phyloP scores from a whole-genome alignment of 1,284 basidiomycete species.

The Papiliotrema laurentii region DNA sequence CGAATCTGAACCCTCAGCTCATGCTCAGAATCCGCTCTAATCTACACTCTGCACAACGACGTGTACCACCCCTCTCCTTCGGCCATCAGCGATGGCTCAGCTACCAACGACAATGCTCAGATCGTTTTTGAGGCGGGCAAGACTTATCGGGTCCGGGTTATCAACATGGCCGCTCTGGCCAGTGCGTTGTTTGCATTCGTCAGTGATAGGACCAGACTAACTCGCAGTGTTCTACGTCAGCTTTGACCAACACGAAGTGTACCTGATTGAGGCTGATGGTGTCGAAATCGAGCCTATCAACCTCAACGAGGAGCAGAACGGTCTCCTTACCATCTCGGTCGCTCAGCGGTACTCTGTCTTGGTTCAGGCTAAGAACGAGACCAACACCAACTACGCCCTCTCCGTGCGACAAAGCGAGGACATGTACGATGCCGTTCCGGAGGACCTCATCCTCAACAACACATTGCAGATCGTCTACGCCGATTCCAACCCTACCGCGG shows the following conservation, averaged over 20 bases:
- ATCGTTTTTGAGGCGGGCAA: slow-evolving; percentile 74
- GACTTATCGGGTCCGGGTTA: slow-evolving; percentile 64
- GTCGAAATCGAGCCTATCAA: slow-evolving; percentile 70
- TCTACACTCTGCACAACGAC: slow-evolving; percentile 73
- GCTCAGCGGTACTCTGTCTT: slow-evolving; percentile 94
- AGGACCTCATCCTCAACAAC: slow-evolving; percentile 66
- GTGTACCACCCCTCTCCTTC: slow-evolving; percentile 57
- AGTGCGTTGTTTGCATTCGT: slow-evolving; percentile 21
- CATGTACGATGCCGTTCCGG: slow-evolving; percentile 72
- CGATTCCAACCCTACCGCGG: slow-evolving; percentile 27
- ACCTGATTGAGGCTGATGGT: slow-evolving; percentile 82
- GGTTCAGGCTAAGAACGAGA: slow-evolving; percentile 82
- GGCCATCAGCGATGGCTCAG: slow-evolving; percentile 53
- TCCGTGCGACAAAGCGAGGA: slow-evolving; percentile 78
- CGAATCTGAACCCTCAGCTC: neutral
- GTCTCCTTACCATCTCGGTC: slow-evolving; percentile 67
- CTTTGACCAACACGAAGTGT: slow-evolving; percentile 89
- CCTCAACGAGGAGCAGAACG: slow-evolving; percentile 46
- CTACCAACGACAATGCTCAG: slow-evolving; percentile 73
- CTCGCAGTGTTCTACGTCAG: slow-evolving; percentile 67
- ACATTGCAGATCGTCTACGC: slow-evolving; percentile 71
- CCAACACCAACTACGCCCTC: slow-evolving; percentile 75
- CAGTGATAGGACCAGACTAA: neutral
- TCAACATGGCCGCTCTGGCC: slow-evolving; percentile 62
- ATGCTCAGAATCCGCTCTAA: slow-evolving; percentile 64